Evolutionary conservation across 495 filamentous ascomycete species (phyloP).

Genomic region (Stereocaulon alpinum): DNA sequence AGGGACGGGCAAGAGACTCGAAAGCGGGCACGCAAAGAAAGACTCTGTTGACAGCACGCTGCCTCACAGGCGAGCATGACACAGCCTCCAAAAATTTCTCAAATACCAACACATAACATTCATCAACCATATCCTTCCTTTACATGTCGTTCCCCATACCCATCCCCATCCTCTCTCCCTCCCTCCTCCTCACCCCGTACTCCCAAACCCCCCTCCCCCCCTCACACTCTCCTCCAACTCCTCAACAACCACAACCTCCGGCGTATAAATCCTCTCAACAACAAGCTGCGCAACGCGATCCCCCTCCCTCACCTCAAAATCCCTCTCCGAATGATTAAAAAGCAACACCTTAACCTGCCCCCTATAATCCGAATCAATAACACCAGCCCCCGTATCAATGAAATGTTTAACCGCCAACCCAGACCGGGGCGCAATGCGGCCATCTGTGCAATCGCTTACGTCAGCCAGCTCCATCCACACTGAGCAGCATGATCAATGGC

Average conservation of each 20-base stretch:
- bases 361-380: slow-evolving; percentile 95
- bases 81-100: background rate
- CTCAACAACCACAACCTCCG: slow-evolving; percentile 77
- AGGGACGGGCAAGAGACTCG: background rate
- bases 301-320: slow-evolving; percentile 73
- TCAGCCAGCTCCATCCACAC: background rate
- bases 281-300: slow-evolving; percentile 91
- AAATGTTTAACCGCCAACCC: slow-evolving; percentile 87
- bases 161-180: background rate
- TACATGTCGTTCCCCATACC: background rate
- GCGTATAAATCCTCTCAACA: slow-evolving; percentile 85
- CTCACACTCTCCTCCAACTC: slow-evolving; percentile 83
- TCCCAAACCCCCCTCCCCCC: slow-evolving; percentile 88
- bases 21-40: background rate
- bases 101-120: background rate
- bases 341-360: slow-evolving; percentile 88
- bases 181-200: slow-evolving; percentile 53
- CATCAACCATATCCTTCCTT: background rate
- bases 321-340: slow-evolving; percentile 78
- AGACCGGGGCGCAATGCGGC: slow-evolving; percentile 81
- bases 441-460: slow-evolving; percentile 44
- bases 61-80: background rate
- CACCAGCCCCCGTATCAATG: slow-evolving; percentile 89
- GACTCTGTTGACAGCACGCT: background rate
- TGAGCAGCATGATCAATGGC: too few relatives aligned